Evolutionary conservation across 2,329 filamentous ascomycete species (phyloP).

Genomic region (Colletotrichum lentis): DNA sequence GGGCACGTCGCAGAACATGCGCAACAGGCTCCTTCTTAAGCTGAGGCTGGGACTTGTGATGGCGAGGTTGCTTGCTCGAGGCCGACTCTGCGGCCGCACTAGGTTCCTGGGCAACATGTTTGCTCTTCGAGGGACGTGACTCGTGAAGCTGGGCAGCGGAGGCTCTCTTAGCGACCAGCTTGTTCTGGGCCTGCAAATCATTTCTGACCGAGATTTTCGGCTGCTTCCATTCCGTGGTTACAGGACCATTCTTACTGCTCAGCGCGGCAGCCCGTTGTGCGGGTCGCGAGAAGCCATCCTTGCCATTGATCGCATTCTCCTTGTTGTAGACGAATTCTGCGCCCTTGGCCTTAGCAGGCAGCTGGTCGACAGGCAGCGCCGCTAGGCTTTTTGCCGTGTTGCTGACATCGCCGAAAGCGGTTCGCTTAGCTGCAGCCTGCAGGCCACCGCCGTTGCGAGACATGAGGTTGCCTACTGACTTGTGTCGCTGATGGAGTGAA

Average conservation of each 20-base stretch:
- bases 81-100: neutral
- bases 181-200: constrained; percentile 29
- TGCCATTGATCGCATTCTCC: constrained; percentile 40
- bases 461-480: constrained; percentile 74
- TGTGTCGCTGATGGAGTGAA: constrained; percentile 79
- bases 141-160: constrained; percentile 28
- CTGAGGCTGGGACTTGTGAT: constrained; percentile 64
- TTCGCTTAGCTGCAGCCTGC: constrained; percentile 75
- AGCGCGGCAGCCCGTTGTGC: constrained; percentile 38
- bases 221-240: constrained; percentile 33
- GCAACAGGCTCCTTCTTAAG: constrained; percentile 52
- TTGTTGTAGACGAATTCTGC: constrained; percentile 47
- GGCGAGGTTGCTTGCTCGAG: constrained; percentile 50
- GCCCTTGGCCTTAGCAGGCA: constrained; percentile 48
- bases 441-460: constrained; percentile 62
- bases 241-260: constrained; percentile 28
- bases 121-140: constrained; percentile 29
- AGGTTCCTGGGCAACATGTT: constrained; percentile 30
- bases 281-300: constrained; percentile 39
- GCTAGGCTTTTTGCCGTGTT: constrained; percentile 62
- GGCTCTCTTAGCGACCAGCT: constrained; percentile 30
- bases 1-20: constrained; percentile 53
- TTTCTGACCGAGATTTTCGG: constrained; percentile 28
- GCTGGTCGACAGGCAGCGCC: constrained; percentile 39
- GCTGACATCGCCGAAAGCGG: constrained; percentile 83